Base-by-base conservation (phyloP, 2,329 filamentous ascomycete species). In the Trichoderma harzianum region DNA sequence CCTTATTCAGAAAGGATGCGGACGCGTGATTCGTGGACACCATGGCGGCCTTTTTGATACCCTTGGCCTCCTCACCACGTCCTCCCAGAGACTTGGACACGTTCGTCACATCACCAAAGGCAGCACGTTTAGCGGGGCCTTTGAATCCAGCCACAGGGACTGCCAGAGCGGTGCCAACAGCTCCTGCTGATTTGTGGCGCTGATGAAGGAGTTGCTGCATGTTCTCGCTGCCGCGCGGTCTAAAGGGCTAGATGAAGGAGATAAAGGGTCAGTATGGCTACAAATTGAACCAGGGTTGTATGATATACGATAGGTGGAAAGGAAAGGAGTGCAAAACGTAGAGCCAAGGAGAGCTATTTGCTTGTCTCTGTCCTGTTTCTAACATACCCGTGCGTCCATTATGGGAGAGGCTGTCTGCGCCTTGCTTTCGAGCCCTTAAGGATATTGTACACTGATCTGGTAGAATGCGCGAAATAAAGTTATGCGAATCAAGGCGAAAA, bases 101-200 rank as follows among this genome's bases (percentile, higher is more conserved):
- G 78, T 95, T 95, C 85, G 92, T 96, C 73, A 96, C 88, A 79
- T 97, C 94, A 64, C 89, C 92, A 81, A 97, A 94, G 14, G 90
- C 93, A 74, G 91, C 90, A 75, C 94, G 90, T 84, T 95, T 96
- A 70, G 90, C 86, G 71, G 88, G 79, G 51, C 80, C 81, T 34
- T 80, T 81, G 53, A 83, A 76, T 43, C 81, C 81, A 26, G 73
- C 74, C 24, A 74, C 72, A 14, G 75, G 65, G 3, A 74, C 74
- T 14, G 76, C 74, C 34, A 78, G 74, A 76, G 78, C 79, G 51
- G 72, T 74, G 34, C 76, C 74, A 58, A 93, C 75, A 86, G 87
- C 82, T 82, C 91, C 81, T 81, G 90, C 90, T 10, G 94, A 97
- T 82, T 97, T 97, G 83, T 94, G 91, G 74, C 92, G 91, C 77